Conservation (phyloP, 2,329 filamentous ascomycete species). For the Xylariaceae sp. region DNA sequence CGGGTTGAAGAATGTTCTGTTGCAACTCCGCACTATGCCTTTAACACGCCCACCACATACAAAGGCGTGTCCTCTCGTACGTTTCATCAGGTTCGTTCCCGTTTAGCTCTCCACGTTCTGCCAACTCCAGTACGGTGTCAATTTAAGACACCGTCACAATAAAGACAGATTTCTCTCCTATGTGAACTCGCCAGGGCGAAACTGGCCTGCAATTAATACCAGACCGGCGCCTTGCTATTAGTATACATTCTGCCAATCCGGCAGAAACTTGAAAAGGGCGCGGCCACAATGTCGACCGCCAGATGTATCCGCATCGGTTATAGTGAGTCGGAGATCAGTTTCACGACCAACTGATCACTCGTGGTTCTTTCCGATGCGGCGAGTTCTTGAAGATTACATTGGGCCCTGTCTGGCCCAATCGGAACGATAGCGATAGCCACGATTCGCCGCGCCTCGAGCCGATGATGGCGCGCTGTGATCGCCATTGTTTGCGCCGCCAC, state of each 20-base stretch:
- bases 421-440: slow-evolving; percentile 22
- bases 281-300: neutral
- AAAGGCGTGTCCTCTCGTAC: slow-evolving; percentile 5
- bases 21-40: slow-evolving; percentile 5
- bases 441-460: slow-evolving; percentile 16
- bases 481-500: slow-evolving; percentile 15
- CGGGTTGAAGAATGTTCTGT: neutral
- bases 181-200: slow-evolving; percentile 4
- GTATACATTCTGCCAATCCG: slow-evolving; percentile 20
- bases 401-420: slow-evolving; percentile 23
- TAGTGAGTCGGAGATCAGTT: neutral
- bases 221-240: slow-evolving; percentile 16
- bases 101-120: slow-evolving; percentile 6
- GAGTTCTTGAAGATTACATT: slow-evolving; percentile 11
- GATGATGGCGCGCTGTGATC: slow-evolving; percentile 14
- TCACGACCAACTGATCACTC: neutral
- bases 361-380: too few relatives aligned
- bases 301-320: slow-evolving; percentile 8
- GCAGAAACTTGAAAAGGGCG: slow-evolving; percentile 7
- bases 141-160: slow-evolving; percentile 9
- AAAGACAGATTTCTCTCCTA: slow-evolving; percentile 7
- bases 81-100: slow-evolving; percentile 1
- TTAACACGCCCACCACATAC: slow-evolving; percentile 10
- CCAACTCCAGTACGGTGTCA: slow-evolving; percentile 13
- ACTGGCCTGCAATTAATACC: slow-evolving; percentile 11